Evolutionary conservation across 257 asterid species (phyloP).

Genomic region (Gentiana straminea): DNA sequence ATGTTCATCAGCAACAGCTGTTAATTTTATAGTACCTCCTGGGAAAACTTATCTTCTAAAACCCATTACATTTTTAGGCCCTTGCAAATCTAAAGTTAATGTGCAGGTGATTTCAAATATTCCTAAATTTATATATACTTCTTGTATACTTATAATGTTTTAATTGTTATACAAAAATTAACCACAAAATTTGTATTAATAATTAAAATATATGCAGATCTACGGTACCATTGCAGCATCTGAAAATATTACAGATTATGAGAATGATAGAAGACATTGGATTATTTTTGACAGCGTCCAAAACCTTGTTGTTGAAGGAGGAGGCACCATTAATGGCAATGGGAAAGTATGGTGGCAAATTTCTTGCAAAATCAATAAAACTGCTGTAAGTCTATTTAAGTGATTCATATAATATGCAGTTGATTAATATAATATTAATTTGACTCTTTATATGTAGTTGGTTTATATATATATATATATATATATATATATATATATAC

Average conservation of each 20-base stretch:
- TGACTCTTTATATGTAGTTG: too few species aligned
- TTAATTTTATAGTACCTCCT: conserved; percentile 13
- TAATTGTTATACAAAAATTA: not conserved
- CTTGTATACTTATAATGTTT: too few species aligned
- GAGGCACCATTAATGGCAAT: conserved; percentile 59
- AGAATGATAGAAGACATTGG: conserved; percentile 48
- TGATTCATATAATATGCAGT: not conserved
- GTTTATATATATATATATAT: too few species aligned
- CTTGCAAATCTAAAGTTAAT: conserved; percentile 27
- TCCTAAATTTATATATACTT: not conserved
- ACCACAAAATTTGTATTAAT: not conserved
- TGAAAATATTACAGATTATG: conserved; percentile 31
- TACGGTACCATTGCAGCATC: conserved; percentile 53
- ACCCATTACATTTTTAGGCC: conserved; percentile 24
- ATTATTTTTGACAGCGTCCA: conserved; percentile 31
- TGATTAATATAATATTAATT: too few species aligned
- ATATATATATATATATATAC: too few species aligned
- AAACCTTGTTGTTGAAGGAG: conserved; percentile 55
- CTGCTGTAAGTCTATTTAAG: conserved; percentile 1
- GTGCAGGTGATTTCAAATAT: conserved; percentile 13
- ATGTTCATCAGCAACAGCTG: conserved; percentile 20
- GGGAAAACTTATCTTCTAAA: conserved; percentile 25
- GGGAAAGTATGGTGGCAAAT: conserved; percentile 85
- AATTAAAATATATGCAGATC: conserved; percentile 24
- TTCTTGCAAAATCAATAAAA: conserved; percentile 46